Evolutionary conservation across 2,329 filamentous ascomycete genomes (phyloP).

Genomic region (Orbilia brochopaga): DNA sequence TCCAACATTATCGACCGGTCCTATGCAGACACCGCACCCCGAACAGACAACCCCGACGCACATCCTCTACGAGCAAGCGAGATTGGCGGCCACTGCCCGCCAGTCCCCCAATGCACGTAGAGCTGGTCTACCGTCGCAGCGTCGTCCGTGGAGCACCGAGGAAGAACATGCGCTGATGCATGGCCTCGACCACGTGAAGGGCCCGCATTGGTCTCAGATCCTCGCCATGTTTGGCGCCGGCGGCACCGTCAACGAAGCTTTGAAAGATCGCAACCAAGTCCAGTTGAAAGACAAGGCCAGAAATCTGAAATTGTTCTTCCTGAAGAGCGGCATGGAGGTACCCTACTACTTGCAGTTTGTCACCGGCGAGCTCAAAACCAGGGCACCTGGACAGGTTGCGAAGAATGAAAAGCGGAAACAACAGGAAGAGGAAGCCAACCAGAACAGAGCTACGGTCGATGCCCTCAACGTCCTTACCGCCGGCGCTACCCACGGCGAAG

Average conservation of each 20-base stretch:
- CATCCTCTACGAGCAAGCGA: conserved; percentile 66
- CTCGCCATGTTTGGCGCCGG: conserved; percentile 80
- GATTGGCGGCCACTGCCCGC: conserved; percentile 65
- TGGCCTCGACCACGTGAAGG: conserved; percentile 84
- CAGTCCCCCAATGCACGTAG: conserved; percentile 64
- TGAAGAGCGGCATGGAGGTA: conserved; percentile 90
- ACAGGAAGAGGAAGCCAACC: conserved; percentile 47
- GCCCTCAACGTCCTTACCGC: conserved; percentile 43
- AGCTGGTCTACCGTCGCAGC: conserved; percentile 64
- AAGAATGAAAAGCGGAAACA: conserved; percentile 61
- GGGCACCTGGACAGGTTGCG: conserved; percentile 76
- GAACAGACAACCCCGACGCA: conserved; percentile 62
- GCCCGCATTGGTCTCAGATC: conserved; percentile 92
- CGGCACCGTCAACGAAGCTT: conserved; percentile 78
- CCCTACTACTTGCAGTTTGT: conserved; percentile 86
- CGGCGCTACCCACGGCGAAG: conserved; percentile 11
- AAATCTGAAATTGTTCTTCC: conserved; percentile 87
- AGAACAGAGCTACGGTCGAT: conserved; percentile 48
- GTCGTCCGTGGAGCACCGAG: conserved; percentile 84
- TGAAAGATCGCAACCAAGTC: conserved; percentile 88
- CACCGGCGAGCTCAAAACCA: conserved; percentile 85
- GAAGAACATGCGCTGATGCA: conserved; percentile 90
- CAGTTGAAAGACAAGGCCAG: conserved; percentile 91
- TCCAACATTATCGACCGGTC: conserved; percentile 30
- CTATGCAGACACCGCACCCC: conserved; percentile 54